Base-by-base conservation (phyloP, 495 filamentous ascomycete species). In the Lasiosphaeria hispida region DNA sequence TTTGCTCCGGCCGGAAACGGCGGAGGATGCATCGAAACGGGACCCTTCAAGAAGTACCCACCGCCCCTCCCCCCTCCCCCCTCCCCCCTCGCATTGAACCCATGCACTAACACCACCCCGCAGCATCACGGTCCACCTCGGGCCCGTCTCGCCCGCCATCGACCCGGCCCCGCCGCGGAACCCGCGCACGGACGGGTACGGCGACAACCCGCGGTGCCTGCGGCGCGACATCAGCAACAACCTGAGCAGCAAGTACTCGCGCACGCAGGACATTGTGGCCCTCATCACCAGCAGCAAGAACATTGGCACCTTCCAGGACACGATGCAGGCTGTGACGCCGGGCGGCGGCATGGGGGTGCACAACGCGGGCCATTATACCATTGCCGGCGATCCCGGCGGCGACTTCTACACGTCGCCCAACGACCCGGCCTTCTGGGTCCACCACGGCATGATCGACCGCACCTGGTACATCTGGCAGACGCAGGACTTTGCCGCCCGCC, bases 401-500 rank as follows among this genome's bases (percentile, higher is more conserved):
- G 72, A 76, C 40, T 73, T 85, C 37, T 88, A 77, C 66, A 76
- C 73, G 13, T 82, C 76, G 43, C 83, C 86, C n/a, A 82, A 83
- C 17, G 87, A 90, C 55, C 86, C 87, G 14, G 77, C 76, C 8
- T 90, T 90, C 69, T 90, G 73, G 67, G 72, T 83, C 15, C 86
- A 89, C 67, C 87, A 90, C 66, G 78, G 72, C 36, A 82, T 82
- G 80, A 80, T 91, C 50, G 87, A 90, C 67, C 81, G 85, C 7
- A 65, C 80, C 7, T 90, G 81, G 80, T 80, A 79, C 71, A 84
- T 87, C 41, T 90, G 88, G 87, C 86, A 90, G 64, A 59, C 49
- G 15, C 69, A 77, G 57, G 69, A 77, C 58, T 61, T 72, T 9
- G 48, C 62, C 37, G 71, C 63, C 10, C 52, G 75, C 19, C 56